Conservation (phyloP, 345 rosid genomes). For the Physaria fendleri region DNA sequence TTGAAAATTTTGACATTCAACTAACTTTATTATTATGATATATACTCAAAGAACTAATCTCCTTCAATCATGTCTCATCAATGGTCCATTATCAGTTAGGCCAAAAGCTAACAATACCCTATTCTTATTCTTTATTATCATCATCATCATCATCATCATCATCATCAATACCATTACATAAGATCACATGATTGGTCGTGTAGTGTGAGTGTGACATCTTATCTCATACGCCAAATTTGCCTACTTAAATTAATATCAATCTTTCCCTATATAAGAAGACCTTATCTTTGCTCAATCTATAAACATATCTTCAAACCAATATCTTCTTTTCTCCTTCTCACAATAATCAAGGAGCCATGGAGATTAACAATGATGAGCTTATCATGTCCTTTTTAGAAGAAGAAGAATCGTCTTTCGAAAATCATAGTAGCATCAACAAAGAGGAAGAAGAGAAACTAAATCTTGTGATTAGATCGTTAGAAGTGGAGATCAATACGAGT, state of each 20-base stretch:
- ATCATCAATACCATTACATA: conserved; percentile 18
- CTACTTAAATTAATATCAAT: conserved; percentile 17
- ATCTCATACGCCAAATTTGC: conserved; percentile 15
- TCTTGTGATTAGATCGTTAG: conserved; percentile 41
- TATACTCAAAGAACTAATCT: background rate
- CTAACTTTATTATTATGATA: conserved; percentile 3
- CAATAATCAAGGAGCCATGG: conserved; percentile 22
- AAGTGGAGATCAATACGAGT: conserved; percentile 40
- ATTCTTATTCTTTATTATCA: conserved; percentile 14
- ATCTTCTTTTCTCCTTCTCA: background rate
- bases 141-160: background rate
- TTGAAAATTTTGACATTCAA: conserved; percentile 27
- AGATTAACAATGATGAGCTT: conserved; percentile 23
- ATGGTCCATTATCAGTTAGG: conserved; percentile 30
- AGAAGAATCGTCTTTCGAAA: conserved; percentile 39
- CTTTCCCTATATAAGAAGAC: conserved; percentile 21
- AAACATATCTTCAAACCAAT: conserved; percentile 4
- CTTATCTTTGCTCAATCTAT: conserved; percentile 4
- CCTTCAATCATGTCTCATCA: conserved; percentile 28
- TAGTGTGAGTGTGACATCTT: conserved; percentile 17
- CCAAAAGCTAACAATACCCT: conserved; percentile 22
- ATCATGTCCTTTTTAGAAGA: conserved; percentile 37
- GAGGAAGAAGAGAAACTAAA: conserved; percentile 40
- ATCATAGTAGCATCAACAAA: conserved; percentile 13
- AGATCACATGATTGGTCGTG: conserved; percentile 36